A percentile compares a stretch with the other conserved stretches of the same genome.
Evolutionary conservation across 805 yeast species (phyloP).

Genomic region (Nakazawaea populi): DNA sequence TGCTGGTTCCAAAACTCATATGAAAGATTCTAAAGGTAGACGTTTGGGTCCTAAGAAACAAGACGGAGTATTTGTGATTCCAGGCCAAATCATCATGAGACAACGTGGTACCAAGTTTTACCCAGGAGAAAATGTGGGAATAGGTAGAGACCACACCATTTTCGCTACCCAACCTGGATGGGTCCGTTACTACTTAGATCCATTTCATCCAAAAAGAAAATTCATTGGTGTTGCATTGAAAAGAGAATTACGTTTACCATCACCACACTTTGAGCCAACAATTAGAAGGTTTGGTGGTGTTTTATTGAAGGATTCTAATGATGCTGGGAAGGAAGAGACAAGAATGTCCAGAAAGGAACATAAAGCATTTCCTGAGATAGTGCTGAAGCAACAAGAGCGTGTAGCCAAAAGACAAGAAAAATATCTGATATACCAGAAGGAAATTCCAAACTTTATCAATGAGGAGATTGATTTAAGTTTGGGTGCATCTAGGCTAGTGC

Average conservation of each 20-base stretch:
- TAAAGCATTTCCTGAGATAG: constrained; percentile 47
- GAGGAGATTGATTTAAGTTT: constrained; percentile 20
- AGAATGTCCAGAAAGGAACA: constrained; percentile 65
- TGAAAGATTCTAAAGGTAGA: constrained; percentile 93
- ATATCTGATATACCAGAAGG: constrained; percentile 23
- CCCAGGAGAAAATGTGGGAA: constrained; percentile 88
- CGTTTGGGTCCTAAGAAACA: constrained; percentile 86
- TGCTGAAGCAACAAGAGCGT: constrained; percentile 34
- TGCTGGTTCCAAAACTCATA: constrained; percentile 90
- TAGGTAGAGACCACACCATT: constrained; percentile 92
- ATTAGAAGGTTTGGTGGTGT: constrained; percentile 77
- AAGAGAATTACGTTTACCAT: constrained; percentile 63
- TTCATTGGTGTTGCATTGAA: constrained; percentile 83
- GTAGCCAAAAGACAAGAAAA: constrained; percentile 29
- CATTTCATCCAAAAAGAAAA: constrained; percentile 90
- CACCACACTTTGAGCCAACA: constrained; percentile 87
- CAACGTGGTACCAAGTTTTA: constrained; percentile 93
- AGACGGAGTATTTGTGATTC: constrained; percentile 69
- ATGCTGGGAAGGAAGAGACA: constrained; percentile 53
- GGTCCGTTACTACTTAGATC: constrained; percentile 87
- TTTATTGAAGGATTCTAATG: constrained; percentile 40
- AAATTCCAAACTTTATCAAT: constrained; percentile 22
- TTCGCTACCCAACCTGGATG: constrained; percentile 90
- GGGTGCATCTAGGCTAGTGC: constrained; percentile 49
- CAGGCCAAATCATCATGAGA: constrained; percentile 85